Percentiles rank a stretch among this genome's conserved stretches.
Conservation (phyloP, 2,329 filamentous ascomycete genomes). For the Talaromyces sp. region DNA sequence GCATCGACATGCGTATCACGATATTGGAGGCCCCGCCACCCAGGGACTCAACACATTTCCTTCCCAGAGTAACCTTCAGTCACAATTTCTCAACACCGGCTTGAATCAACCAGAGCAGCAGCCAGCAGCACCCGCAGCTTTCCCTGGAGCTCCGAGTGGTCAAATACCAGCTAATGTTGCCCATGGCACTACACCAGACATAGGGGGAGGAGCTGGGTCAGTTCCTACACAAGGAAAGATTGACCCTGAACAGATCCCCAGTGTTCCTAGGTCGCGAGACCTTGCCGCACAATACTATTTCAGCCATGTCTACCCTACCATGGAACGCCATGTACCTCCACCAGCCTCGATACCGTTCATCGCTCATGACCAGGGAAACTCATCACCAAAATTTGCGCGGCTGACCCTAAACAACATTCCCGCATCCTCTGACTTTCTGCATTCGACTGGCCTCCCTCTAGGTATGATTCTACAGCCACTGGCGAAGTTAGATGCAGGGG, state of each 20-base stretch:
- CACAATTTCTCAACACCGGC: conserved; percentile 57
- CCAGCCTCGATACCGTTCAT: conserved; percentile 85
- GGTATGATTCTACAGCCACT: conserved; percentile 86
- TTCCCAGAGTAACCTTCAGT: conserved; percentile 43
- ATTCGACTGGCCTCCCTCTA: conserved; percentile 75
- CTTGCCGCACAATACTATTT: conserved; percentile 76
- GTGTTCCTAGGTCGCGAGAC: conserved; percentile 81
- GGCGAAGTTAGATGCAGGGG: conserved; percentile 74
- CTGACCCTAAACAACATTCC: conserved; percentile 93
- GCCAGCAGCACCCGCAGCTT: conserved; percentile 25
- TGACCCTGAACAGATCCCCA: conserved; percentile 88
- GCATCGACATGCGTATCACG: conserved; percentile 88
- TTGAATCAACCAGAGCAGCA: conserved; percentile 36
- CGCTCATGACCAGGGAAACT: conserved; percentile 92
- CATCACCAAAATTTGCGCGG: conserved; percentile 88
- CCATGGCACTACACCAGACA: conserved; percentile 22
- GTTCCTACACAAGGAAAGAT: conserved; percentile 68
- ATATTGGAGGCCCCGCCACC: conserved; percentile 68
- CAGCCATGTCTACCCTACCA: conserved; percentile 85
- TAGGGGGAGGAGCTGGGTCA: conserved; percentile 46
- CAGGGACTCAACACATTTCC: conserved; percentile 29
- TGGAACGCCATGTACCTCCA: conserved; percentile 87
- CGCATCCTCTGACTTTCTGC: conserved; percentile 69
- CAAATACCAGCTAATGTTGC: conserved; percentile 16
- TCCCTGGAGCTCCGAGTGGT: conserved; percentile 17